phyloP scores from a whole-genome alignment of 2,329 filamentous ascomycete species.

The Trichoderma sp. region DNA sequence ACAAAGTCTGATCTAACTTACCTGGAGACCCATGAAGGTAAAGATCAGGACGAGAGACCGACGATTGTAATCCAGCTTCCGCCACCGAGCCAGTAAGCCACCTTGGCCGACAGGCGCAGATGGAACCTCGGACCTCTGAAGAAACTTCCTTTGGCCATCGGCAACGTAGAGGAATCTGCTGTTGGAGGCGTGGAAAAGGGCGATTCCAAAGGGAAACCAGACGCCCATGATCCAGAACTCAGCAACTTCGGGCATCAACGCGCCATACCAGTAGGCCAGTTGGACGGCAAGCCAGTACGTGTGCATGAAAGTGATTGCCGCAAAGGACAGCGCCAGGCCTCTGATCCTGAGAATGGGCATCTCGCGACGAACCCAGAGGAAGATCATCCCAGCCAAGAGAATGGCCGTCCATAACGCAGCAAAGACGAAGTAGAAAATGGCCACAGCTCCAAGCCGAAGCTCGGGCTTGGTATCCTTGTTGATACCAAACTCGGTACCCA shows the following conservation, averaged over 20 bases:
- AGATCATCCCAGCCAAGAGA: conserved; percentile 45
- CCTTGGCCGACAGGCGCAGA: conserved; percentile 30
- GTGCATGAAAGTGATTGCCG: conserved; percentile 46
- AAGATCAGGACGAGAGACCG: conserved; percentile 55
- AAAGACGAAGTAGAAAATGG: conserved; percentile 47
- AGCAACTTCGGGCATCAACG: conserved; percentile 51
- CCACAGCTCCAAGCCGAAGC: conserved; percentile 43
- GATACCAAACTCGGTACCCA: conserved; percentile 41
- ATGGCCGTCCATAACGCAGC: conserved; percentile 45
- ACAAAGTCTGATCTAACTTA: conserved; percentile 38
- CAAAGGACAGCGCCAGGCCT: conserved; percentile 46
- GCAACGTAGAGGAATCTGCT: conserved; percentile 62
- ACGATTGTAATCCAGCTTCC: conserved; percentile 49
- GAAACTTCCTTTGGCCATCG: conserved; percentile 53
- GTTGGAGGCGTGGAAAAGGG: conserved; percentile 66
- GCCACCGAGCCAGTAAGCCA: conserved; percentile 44
- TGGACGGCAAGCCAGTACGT: conserved; percentile 48
- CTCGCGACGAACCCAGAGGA: conserved; percentile 45
- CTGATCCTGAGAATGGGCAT: conserved; percentile 47
- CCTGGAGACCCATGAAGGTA: conserved; percentile 59
- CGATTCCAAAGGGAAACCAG: conserved; percentile 66
- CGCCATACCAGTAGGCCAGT: conserved; percentile 45
- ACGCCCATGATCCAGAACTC: conserved; percentile 70
- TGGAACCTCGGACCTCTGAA: conserved; percentile 30
- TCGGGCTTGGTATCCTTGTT: conserved; percentile 39